phyloP scores from a whole-genome alignment of 192 early-diverging fungal species.

The Backusella psychrophila region DNA sequence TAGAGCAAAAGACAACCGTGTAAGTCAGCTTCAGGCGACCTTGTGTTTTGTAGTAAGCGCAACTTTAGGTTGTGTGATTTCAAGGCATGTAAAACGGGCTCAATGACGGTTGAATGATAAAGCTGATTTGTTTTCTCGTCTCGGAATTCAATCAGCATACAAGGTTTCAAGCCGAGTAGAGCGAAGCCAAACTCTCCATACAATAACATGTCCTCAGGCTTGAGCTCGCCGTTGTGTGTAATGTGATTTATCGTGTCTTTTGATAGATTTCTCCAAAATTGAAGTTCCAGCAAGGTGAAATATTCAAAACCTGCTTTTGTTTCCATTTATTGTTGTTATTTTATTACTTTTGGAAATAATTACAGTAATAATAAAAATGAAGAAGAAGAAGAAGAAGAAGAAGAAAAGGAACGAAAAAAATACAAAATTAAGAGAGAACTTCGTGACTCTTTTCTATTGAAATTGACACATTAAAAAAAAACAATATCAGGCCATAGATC shows the following conservation, averaged over 20 bases:
- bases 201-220: neutral
- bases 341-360: neutral
- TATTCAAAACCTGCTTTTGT: neutral
- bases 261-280: neutral
- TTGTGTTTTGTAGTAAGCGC: neutral
- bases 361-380: neutral
- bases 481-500: too few species aligned
- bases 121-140: neutral
- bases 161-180: slow-evolving; percentile 10
- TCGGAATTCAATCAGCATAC: slow-evolving; percentile 12
- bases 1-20: neutral
- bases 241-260: neutral
- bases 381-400: neutral
- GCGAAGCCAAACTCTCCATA: slow-evolving; percentile 19
- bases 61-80: neutral
- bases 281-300: neutral
- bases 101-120: neutral
- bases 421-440: neutral
- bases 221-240: neutral
- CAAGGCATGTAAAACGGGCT: neutral
- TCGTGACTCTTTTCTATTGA: neutral
- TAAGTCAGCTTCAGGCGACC: slow-evolving; percentile 1
- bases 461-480: neutral
- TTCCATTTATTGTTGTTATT: neutral
- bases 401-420: neutral